These are phyloP conservation scores for Ilyonectria sp. DNA, from an alignment of 2,329 filamentous ascomycete genomes.

Conservation along the genomic window DNA sequence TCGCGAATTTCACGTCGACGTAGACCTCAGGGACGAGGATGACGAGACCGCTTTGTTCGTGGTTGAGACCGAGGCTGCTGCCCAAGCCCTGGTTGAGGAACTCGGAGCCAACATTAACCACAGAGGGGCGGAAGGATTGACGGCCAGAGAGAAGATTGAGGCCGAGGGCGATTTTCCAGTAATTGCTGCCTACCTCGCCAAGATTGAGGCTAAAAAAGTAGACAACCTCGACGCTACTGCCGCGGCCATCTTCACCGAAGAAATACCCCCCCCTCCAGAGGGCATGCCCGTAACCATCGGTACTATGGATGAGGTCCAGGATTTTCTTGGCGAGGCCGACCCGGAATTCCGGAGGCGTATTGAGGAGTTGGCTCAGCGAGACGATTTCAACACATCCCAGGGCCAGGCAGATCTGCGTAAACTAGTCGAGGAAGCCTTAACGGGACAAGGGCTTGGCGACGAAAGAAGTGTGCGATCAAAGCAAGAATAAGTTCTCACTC, in stretches of 20 bases:
- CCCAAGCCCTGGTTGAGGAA: conserved; percentile 86
- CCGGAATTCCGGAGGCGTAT: conserved; percentile 88
- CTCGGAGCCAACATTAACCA: conserved; percentile 78
- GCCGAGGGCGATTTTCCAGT: conserved; percentile 44
- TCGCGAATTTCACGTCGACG: conserved; percentile 81
- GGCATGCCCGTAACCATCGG: conserved; percentile 85
- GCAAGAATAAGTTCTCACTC: conserved; percentile 65
- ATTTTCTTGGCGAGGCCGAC: conserved; percentile 77
- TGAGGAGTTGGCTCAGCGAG: conserved; percentile 86
- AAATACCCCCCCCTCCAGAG: conserved; percentile 77
- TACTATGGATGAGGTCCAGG: conserved; percentile 76
- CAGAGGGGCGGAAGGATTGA: conserved; percentile 82
- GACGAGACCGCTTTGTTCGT: conserved; percentile 95
- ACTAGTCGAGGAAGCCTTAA: conserved; percentile 85
- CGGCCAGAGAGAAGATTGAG: conserved; percentile 83
- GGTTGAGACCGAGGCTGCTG: conserved; percentile 85
- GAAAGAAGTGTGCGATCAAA: conserved; percentile 77
- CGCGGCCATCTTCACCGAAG: conserved; percentile 50
- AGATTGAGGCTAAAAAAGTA: conserved; percentile 43
- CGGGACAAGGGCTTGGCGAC: conserved; percentile 74
- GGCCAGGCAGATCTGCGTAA: conserved; percentile 85
- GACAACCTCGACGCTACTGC: conserved; percentile 49
- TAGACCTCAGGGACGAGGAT: conserved; percentile 91
- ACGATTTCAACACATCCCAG: conserved; percentile 86
- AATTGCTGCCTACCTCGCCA: conserved; percentile 39